A percentile compares a stretch with the other conserved stretches of the same genome.
phyloP scores from a whole-genome alignment of 345 rosid species.

The Eucalyptus fibrosa region DNA sequence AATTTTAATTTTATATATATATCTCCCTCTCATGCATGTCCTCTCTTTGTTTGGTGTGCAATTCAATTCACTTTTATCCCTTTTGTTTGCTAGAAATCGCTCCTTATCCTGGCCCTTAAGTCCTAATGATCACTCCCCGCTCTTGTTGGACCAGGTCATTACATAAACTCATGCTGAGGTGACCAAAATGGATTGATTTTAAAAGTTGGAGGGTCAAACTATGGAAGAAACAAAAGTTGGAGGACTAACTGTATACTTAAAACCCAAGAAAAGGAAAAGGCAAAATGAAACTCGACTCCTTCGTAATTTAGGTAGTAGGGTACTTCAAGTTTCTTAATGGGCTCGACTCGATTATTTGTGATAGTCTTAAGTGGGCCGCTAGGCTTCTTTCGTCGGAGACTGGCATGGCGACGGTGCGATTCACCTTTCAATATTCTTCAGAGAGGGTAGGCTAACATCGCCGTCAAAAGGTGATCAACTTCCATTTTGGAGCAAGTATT shows the following conservation, averaged over 20 bases:
- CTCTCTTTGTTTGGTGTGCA: too few relatives aligned
- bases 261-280: neutral
- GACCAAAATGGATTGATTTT: neutral
- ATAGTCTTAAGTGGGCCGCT: neutral
- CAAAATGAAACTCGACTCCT: neutral
- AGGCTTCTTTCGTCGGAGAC: neutral
- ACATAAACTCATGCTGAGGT: neutral
- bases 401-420: neutral
- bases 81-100: fast-evolving
- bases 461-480: neutral
- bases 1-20: too few relatives aligned
- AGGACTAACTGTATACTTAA: neutral
- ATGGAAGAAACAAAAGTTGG: neutral
- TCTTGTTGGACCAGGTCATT: fast-evolving
- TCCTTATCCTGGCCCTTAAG: neutral
- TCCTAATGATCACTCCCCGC: fast-evolving
- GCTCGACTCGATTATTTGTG: neutral
- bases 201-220: neutral
- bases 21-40: too few relatives aligned
- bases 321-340: neutral
- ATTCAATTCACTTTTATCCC: neutral
- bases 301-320: neutral
- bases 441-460: neutral
- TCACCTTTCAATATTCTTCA: neutral
- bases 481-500: neutral